Evolutionary conservation across 1,284 basidiomycete species (phyloP).

Genomic region (Puccinia novopanici): DNA sequence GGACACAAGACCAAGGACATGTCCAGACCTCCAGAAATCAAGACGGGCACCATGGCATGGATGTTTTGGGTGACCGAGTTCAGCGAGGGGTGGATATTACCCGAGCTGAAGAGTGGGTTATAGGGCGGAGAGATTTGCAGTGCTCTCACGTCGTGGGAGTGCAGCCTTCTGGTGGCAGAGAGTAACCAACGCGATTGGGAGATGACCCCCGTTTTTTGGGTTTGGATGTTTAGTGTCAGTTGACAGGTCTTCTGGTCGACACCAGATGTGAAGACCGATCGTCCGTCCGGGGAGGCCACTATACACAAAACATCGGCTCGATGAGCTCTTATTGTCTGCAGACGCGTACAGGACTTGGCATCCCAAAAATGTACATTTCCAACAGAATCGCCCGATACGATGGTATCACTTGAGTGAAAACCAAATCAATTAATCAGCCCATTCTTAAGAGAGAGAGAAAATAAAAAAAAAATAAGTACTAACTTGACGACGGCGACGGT

Average conservation of each 20-base stretch:
- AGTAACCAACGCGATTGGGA: constrained; percentile 71
- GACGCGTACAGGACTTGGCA: constrained; percentile 79
- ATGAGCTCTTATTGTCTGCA: constrained; percentile 82
- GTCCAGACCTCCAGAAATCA: constrained; percentile 90
- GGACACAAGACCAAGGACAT: constrained; percentile 83
- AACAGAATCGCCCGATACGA: constrained; percentile 91
- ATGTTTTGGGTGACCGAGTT: neutral
- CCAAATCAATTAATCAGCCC: neutral
- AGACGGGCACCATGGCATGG: constrained; percentile 69
- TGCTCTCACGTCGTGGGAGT: constrained; percentile 92
- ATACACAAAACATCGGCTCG: constrained; percentile 89
- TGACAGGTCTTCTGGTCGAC: constrained; percentile 93
- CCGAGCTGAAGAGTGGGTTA: constrained; percentile 63
- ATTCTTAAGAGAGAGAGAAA: neutral
- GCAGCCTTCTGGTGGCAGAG: constrained; percentile 75
- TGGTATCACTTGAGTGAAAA: constrained; percentile 73
- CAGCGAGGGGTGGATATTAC: constrained; percentile 54
- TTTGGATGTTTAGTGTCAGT: constrained; percentile 71
- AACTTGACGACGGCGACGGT: constrained; percentile 80
- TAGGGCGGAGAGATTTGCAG: constrained; percentile 88
- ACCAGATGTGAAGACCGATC: constrained; percentile 83
- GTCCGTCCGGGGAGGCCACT: constrained; percentile 78
- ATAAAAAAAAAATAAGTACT: constrained; percentile 57
- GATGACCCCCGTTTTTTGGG: constrained; percentile 56
- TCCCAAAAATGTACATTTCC: constrained; percentile 98